Percentiles rank a stretch among this genome's conserved stretches.
phyloP scores from a whole-genome alignment of 148 eudicot genomes.

The Limonium bicolor region DNA sequence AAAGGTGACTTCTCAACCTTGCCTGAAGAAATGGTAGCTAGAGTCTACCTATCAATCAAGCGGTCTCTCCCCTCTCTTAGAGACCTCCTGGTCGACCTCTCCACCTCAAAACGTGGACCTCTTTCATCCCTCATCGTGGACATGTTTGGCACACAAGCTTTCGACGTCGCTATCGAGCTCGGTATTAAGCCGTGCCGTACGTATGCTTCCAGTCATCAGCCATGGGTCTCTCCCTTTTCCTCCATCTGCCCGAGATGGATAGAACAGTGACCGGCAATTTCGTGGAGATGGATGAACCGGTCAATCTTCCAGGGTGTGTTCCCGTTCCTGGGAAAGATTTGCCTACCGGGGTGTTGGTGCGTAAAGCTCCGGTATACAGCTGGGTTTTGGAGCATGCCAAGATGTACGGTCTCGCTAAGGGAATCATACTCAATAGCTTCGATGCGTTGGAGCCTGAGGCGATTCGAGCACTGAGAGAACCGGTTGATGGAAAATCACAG shows the following conservation, averaged over 20 bases:
- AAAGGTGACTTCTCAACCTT: conserved; percentile 4
- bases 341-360: background rate
- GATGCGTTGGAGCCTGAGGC: background rate
- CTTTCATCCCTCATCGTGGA: conserved; percentile 29
- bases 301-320: background rate
- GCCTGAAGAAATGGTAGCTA: conserved; percentile 18
- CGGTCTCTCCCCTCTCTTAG: conserved; percentile 12
- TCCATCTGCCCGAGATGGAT: conserved; percentile 30
- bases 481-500: background rate
- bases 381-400: background rate
- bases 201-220: conserved; percentile 28
- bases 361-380: background rate
- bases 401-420: background rate
- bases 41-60: conserved; percentile 14
- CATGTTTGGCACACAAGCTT: conserved; percentile 25
- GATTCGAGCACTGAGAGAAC: background rate
- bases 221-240: conserved; percentile 17
- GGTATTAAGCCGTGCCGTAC: conserved; percentile 17
- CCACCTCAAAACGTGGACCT: background rate
- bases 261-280: conserved; percentile 19
- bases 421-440: background rate
- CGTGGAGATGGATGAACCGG: background rate
- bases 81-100: conserved; percentile 3
- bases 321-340: background rate
- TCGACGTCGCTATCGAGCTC: conserved; percentile 27